phyloP scores from a whole-genome alignment of 257 asterid genomes.

The Salvia splendens region DNA sequence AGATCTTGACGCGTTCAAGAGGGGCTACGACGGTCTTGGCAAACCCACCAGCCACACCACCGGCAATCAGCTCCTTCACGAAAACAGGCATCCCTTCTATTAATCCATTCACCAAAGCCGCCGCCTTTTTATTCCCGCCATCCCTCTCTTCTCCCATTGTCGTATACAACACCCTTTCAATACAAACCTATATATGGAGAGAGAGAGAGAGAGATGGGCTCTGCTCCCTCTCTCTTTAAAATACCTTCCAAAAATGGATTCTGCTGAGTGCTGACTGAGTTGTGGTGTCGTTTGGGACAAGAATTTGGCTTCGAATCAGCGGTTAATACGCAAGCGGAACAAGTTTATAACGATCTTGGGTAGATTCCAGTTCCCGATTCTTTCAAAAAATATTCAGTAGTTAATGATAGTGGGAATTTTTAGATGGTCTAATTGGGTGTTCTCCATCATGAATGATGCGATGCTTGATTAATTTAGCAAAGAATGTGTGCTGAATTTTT shows the following conservation, averaged over 20 bases:
- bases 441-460: background rate
- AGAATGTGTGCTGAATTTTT: background rate
- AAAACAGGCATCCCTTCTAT: slow-evolving; percentile 67
- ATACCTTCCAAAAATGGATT: slow-evolving; percentile 20
- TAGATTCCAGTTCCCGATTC: slow-evolving; percentile 20
- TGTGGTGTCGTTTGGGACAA: background rate
- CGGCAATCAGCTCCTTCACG: slow-evolving; percentile 83
- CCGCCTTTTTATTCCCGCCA: slow-evolving; percentile 31
- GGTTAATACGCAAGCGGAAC: background rate
- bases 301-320: slow-evolving; percentile 17
- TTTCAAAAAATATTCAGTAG: background rate
- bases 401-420: background rate
- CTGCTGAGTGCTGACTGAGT: background rate
- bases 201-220: background rate
- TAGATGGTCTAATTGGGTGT: slow-evolving; percentile 25
- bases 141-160: slow-evolving; percentile 62
- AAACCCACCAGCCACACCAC: slow-evolving; percentile 94
- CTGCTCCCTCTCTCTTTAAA: slow-evolving; percentile 23
- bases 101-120: slow-evolving; percentile 42
- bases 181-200: slow-evolving; percentile 2
- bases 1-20: slow-evolving; percentile 90
- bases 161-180: background rate
- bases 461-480: background rate
- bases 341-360: background rate
- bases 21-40: slow-evolving; percentile 95